Evolutionary conservation across 495 filamentous ascomycete species (phyloP).

Genomic region (Tuber umbilicatum): DNA sequence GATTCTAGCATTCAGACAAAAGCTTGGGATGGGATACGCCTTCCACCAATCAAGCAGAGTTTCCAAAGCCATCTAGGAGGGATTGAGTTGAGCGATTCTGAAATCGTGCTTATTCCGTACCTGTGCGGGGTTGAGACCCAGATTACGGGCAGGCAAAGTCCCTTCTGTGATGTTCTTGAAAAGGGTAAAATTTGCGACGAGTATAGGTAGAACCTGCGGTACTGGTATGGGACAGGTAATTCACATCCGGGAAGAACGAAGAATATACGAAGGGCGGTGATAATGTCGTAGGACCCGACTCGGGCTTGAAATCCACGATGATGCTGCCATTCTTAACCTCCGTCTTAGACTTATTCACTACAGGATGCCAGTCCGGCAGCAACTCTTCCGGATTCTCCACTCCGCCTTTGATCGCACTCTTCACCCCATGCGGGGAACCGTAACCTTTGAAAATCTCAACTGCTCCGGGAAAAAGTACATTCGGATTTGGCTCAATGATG

Average conservation of each 20-base stretch:
- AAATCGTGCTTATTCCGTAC: constrained; percentile 53
- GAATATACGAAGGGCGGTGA: too few species aligned
- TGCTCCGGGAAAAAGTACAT: constrained; percentile 44
- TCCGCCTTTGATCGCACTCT: constrained; percentile 47
- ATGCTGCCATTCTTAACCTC: constrained; percentile 51
- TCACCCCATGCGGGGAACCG: constrained; percentile 53
- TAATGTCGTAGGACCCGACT: constrained; percentile 48
- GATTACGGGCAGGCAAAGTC: constrained; percentile 51
- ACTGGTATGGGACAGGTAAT: constrained; percentile 49
- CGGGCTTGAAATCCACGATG: constrained; percentile 46
- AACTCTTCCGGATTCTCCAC: constrained; percentile 39
- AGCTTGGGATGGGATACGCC: constrained; percentile 47
- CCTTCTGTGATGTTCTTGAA: constrained; percentile 52
- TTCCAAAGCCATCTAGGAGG: constrained; percentile 49
- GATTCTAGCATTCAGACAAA: constrained; percentile 45
- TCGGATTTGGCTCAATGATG: constrained; percentile 52
- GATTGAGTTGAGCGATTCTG: constrained; percentile 48
- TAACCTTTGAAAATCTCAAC: constrained; percentile 51
- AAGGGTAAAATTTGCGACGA: constrained; percentile 53
- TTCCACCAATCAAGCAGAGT: constrained; percentile 49
- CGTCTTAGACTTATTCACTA: constrained; percentile 47
- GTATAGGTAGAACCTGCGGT: constrained; percentile 55
- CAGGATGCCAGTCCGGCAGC: constrained; percentile 36
- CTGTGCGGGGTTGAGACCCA: constrained; percentile 58
- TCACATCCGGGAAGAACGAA: too few species aligned